phyloP scores from a whole-genome alignment of 805 yeast genomes.

The Sporopachydermia lactativora region DNA sequence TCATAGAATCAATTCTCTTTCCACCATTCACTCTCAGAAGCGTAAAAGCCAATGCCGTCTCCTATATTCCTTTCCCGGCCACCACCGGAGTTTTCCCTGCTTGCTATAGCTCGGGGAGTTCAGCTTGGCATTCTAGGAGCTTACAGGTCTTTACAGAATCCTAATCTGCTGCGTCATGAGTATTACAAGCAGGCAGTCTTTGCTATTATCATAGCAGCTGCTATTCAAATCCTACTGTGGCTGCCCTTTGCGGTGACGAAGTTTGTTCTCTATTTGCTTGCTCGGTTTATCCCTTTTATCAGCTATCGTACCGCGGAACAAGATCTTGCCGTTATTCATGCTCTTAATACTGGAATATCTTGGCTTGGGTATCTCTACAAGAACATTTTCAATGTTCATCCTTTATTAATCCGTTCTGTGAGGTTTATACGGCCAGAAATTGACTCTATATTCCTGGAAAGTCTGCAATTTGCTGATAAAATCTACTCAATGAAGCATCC shows the following conservation, averaged over 20 bases:
- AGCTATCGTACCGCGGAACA: slow-evolving; percentile 3
- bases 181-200: slow-evolving; percentile 24
- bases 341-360: slow-evolving; percentile 12
- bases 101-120: slow-evolving; percentile 36
- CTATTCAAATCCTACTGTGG: slow-evolving; percentile 22
- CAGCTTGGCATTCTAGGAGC: slow-evolving; percentile 38
- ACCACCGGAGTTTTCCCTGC: slow-evolving; percentile 35
- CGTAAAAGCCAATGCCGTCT: slow-evolving; percentile 31
- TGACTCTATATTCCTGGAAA: slow-evolving; percentile 26
- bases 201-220: slow-evolving; percentile 24
- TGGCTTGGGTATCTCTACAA: slow-evolving; percentile 20
- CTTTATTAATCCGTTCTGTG: slow-evolving; percentile 24
- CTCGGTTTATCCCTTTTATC: slow-evolving; percentile 8
- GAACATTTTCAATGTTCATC: slow-evolving; percentile 26
- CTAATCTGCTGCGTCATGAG: slow-evolving; percentile 21
- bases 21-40: too few relatives aligned
- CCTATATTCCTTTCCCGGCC: slow-evolving; percentile 46
- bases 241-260: slow-evolving; percentile 15
- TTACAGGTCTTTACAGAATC: slow-evolving; percentile 31
- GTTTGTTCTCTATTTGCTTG: slow-evolving; percentile 13
- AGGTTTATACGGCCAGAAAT: slow-evolving; percentile 24
- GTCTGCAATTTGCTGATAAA: slow-evolving; percentile 26
- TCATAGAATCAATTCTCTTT: too few relatives aligned
- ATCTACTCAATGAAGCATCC: slow-evolving; percentile 28
- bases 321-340: slow-evolving; percentile 6